Evolutionary conservation across 2,329 filamentous ascomycete species (phyloP), one percentile per base, ranked within the genome.

Genomic region (Penicillium janthinellum): DNA sequence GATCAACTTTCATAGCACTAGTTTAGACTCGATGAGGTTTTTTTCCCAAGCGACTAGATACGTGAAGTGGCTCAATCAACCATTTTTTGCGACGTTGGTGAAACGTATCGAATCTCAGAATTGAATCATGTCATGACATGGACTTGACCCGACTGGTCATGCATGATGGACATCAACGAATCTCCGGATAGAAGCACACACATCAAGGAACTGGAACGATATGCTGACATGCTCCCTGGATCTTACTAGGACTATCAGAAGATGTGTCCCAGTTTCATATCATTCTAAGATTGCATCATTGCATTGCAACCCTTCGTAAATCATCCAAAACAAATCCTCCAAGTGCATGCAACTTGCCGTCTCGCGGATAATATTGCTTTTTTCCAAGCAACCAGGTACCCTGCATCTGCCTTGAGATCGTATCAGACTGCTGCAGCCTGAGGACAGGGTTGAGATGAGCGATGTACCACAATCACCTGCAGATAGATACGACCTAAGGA

Each of bases 291-390:
- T 47, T 37, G 8, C 31, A 50, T 50, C 12, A 35, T 50, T 20
- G 12, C 4, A 35, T 49, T 14, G n/a, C 31, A 20, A 28, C 4
- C 31, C 31, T 48, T 48, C 31, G 6, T 8, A 35, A 17, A 17
- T 22, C 28, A 35, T 44, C 51, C 42, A 11, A 39, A 15, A 37
- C 35, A 35, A 11, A n/a, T 39, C 38, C 31, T 17, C 34, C 49
- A 39, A 38, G 22, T 20, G 28, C n/a, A 56, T 59, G 57, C 47
- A 28, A 39, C 34, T 28, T 45, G 34, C 57, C 57, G 54, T 25
- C 39, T 53, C 12, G 42, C 37, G 22, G 38, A 48, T 25, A 38
- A 45, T 11, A 5, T 49, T 48, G 53, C 42, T 56, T 56, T 50
- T 56, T 48, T 35, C 34, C 51, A 48, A 25, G 53, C 12, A 56